Conservation (phyloP, 176 grass and related monocot species). For the Oryza longistaminata region DNA sequence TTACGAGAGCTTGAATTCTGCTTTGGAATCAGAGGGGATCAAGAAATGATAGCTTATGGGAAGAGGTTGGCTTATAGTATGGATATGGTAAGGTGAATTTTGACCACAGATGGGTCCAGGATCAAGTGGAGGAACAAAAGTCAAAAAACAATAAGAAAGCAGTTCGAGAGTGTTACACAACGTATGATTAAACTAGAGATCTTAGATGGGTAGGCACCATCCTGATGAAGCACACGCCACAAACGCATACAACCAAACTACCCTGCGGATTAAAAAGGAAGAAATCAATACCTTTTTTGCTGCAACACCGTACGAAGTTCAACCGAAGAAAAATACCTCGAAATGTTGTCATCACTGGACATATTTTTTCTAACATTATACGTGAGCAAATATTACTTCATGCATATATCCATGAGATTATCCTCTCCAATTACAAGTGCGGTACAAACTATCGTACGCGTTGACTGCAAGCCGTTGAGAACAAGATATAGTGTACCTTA, state of each 20-base stretch:
- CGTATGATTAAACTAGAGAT: conserved; percentile 28
- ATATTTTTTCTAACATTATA: neutral
- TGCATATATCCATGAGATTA: neutral
- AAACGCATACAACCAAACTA: neutral
- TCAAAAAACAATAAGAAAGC: neutral
- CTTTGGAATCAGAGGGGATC: conserved; percentile 28
- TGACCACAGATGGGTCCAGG: neutral
- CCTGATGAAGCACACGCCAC: conserved; percentile 1
- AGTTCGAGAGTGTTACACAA: conserved; percentile 2
- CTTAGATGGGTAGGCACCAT: neutral
- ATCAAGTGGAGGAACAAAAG: conserved; percentile 27
- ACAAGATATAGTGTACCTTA: neutral
- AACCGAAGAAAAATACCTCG: neutral
- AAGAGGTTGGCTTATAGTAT: conserved; percentile 3
- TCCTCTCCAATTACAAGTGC: neutral
- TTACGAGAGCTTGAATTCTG: conserved; percentile 19
- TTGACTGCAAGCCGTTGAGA: conserved; percentile 14
- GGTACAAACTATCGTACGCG: neutral
- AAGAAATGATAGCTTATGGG: conserved; percentile 13
- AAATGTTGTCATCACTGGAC: neutral
- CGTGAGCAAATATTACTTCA: neutral
- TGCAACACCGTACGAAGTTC: neutral
- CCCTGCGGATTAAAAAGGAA: neutral
- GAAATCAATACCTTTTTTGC: no score
- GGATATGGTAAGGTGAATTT: neutral